These are phyloP conservation scores for Penstemon newberryi DNA, from an alignment of 257 asterid genomes.

Conservation along the genomic window DNA sequence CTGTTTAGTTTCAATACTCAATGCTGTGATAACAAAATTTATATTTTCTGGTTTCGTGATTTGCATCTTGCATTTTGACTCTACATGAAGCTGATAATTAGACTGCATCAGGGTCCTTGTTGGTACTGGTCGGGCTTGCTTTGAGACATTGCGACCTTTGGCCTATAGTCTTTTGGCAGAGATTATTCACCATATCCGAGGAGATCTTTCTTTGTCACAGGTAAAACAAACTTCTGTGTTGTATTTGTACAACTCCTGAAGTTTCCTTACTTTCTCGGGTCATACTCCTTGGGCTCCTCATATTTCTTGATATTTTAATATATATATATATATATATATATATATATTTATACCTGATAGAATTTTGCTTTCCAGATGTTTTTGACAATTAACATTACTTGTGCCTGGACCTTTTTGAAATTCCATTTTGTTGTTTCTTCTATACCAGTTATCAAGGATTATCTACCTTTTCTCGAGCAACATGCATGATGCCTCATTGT, in stretches of 20 bases:
- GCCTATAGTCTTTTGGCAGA: conserved; percentile 99
- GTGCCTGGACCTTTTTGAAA: conserved; percentile 13
- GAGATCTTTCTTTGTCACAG: conserved; percentile 93
- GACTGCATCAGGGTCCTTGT: conserved; percentile 84
- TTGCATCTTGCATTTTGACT: conserved; percentile 24
- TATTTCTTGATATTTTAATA: not conserved
- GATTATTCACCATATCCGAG: conserved; percentile 97
- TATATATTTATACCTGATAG: not conserved
- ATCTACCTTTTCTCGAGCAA: conserved; percentile 97
- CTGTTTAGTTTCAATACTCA: conserved; percentile 20
- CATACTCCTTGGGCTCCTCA: conserved; percentile 7
- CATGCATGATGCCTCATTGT: conserved; percentile 97
- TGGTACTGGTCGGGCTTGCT: conserved; percentile 98
- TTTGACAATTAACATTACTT: not conserved
- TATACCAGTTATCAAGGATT: conserved; percentile 83
- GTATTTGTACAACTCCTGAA: conserved; percentile 7
- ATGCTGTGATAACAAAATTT: not conserved
- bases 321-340: no score
- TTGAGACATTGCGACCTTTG: conserved; percentile 94
- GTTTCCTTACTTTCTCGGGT: conserved; percentile 17
- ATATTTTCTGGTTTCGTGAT: conserved; percentile 17
- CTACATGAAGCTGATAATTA: conserved; percentile 21
- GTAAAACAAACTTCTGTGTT: conserved; percentile 39
- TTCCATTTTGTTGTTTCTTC: conserved; percentile 24
- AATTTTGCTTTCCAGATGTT: not conserved